These are phyloP conservation scores for Claviceps purpurea DNA, from an alignment of 2,329 filamentous ascomycete genomes.

Conservation along the genomic window DNA sequence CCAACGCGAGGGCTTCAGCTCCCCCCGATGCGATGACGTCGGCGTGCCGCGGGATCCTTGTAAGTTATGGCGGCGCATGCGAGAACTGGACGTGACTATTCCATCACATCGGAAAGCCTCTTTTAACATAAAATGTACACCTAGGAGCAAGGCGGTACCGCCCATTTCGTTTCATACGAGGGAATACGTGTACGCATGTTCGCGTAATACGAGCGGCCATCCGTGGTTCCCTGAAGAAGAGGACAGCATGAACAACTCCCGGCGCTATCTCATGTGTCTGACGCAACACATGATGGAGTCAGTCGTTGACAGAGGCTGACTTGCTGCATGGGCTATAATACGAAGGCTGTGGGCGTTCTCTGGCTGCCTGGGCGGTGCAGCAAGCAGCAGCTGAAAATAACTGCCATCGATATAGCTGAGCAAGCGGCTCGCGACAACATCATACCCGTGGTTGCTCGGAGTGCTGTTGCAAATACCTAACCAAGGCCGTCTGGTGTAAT, in stretches of 20 bases:
- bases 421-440: background rate
- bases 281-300: conserved; percentile 4
- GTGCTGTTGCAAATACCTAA: too few relatives aligned
- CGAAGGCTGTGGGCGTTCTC: too few relatives aligned
- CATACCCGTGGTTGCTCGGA: too few relatives aligned
- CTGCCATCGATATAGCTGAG: background rate
- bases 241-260: conserved; percentile 5
- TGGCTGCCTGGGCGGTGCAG: background rate
- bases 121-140: background rate
- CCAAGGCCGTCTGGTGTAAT: background rate
- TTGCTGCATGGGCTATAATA: background rate
- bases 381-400: background rate
- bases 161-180: conserved; percentile 4
- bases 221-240: conserved; percentile 4
- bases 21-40: conserved; percentile 6
- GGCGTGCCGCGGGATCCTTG: conserved; percentile 3
- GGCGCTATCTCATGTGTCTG: conserved; percentile 3
- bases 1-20: conserved; percentile 6
- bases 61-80: background rate
- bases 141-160: background rate
- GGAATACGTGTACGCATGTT: conserved; percentile 7
- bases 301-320: conserved; percentile 2
- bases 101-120: background rate
- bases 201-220: conserved; percentile 7
- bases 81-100: conserved; percentile 6